Evolutionary conservation across 306 rosid species (phyloP).

Genomic region (Sindora glabra): DNA sequence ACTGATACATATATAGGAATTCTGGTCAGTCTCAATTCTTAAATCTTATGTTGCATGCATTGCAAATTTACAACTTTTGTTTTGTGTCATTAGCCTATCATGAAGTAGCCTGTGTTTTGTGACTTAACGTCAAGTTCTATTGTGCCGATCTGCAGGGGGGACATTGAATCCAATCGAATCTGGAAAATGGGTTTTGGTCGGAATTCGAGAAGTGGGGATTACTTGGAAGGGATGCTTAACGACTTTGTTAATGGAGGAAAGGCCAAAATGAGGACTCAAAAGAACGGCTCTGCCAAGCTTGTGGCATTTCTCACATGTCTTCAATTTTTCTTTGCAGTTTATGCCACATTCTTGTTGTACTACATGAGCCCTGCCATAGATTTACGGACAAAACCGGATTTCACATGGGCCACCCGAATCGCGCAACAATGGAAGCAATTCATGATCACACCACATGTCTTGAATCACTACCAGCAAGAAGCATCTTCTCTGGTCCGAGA

Average conservation of each 20-base stretch:
- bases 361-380: slow-evolving; percentile 90
- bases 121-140: slow-evolving; percentile 2
- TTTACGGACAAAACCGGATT: slow-evolving; percentile 64
- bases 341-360: slow-evolving; percentile 81
- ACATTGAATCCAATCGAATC: slow-evolving; percentile 11
- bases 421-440: slow-evolving; percentile 77
- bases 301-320: slow-evolving; percentile 80
- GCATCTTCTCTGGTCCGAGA: slow-evolving; percentile 42
- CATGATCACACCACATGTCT: slow-evolving; percentile 60
- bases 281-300: slow-evolving; percentile 36
- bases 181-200: slow-evolving; percentile 43
- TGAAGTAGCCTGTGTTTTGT: too few species aligned
- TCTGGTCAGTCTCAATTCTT: slow-evolving; percentile 16
- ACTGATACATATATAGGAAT: neutral
- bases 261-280: slow-evolving; percentile 39
- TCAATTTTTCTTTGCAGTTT: slow-evolving; percentile 83
- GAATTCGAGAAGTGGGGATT: slow-evolving; percentile 54
- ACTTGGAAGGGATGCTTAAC: slow-evolving; percentile 77
- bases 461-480: slow-evolving; percentile 55
- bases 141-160: slow-evolving; percentile 29
- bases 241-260: slow-evolving; percentile 72
- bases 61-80: neutral
- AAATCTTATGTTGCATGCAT: neutral
- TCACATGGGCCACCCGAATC: slow-evolving; percentile 72
- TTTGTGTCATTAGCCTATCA: too few species aligned